These are phyloP conservation scores for Penicillium desertorum DNA, from an alignment of 495 filamentous ascomycete species.

Conservation along the genomic window DNA sequence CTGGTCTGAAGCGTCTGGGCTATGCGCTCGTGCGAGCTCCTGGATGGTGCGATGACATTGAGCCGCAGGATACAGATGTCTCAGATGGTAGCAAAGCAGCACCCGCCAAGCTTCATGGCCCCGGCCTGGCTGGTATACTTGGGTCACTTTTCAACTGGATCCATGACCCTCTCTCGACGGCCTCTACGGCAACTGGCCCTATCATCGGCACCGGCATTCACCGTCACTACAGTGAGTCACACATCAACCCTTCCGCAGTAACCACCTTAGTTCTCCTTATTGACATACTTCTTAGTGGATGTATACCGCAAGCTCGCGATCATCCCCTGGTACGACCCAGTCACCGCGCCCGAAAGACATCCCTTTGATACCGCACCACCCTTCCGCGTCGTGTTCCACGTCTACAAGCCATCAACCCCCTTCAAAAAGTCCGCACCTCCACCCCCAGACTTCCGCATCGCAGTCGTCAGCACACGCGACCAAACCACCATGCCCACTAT, in stretches of 20 bases:
- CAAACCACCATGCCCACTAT: constrained; percentile 68
- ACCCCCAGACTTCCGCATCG: constrained; percentile 76
- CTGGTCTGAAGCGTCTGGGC: constrained; percentile 76
- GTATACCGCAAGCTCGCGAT: constrained; percentile 75
- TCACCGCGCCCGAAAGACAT: constrained; percentile 16
- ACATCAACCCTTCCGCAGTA: background rate
- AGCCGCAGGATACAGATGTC: constrained; percentile 10
- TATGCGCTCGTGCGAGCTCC: constrained; percentile 75
- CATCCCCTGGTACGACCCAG: constrained; percentile 73
- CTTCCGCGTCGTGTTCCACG: constrained; percentile 69
- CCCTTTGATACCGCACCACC: constrained; percentile 40
- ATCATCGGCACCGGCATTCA: constrained; percentile 75
- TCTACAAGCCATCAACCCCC: constrained; percentile 72
- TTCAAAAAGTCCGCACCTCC: constrained; percentile 77
- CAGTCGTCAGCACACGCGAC: constrained; percentile 70
- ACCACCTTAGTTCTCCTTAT: background rate
- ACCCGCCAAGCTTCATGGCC: constrained; percentile 20
- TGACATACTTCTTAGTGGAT: constrained; percentile 38
- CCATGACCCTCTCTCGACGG: constrained; percentile 26
- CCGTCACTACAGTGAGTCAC: constrained; percentile 62
- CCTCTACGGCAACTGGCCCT: constrained; percentile 56
- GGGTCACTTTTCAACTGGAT: constrained; percentile 39
- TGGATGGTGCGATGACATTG: constrained; percentile 44
- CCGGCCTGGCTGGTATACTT: constrained; percentile 39
- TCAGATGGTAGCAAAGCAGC: background rate